These are phyloP conservation scores for Penicillium simplicissimum DNA, from an alignment of 495 filamentous ascomycete genomes.

Conservation along the genomic window DNA sequence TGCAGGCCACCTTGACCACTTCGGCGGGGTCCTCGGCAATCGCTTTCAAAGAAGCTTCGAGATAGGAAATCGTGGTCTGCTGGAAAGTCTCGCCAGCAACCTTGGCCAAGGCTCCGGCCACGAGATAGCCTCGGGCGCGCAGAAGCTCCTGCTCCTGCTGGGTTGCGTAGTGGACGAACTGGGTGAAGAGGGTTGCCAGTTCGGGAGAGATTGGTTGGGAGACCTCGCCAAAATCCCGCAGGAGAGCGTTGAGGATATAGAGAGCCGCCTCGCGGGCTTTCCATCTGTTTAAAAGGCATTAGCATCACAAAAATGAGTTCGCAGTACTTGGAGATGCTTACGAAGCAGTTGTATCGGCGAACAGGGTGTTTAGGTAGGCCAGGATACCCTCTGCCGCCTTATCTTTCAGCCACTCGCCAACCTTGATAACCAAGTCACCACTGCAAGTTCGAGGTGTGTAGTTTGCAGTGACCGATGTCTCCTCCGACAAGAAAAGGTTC, in stretches of 20 bases:
- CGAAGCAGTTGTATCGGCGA: slow-evolving; percentile 50
- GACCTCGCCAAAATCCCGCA: slow-evolving; percentile 78
- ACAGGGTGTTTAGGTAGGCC: slow-evolving; percentile 68
- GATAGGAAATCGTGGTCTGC: slow-evolving; percentile 58
- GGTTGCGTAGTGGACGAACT: slow-evolving; percentile 77
- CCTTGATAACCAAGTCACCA: slow-evolving; percentile 85
- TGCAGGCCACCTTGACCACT: slow-evolving; percentile 86
- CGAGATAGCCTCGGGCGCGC: slow-evolving; percentile 79
- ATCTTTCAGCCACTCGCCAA: slow-evolving; percentile 83
- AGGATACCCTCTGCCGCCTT: slow-evolving; percentile 72
- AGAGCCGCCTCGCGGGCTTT: slow-evolving; percentile 75
- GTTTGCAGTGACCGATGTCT: slow-evolving; percentile 93
- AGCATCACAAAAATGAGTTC: not conserved
- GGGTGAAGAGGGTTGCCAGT: slow-evolving; percentile 68
- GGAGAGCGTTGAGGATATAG: slow-evolving; percentile 75
- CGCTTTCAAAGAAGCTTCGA: slow-evolving; percentile 73
- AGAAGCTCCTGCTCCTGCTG: slow-evolving; percentile 68
- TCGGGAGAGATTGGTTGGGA: slow-evolving; percentile 64
- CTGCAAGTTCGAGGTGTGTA: slow-evolving; percentile 92
- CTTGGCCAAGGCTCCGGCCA: slow-evolving; percentile 71
- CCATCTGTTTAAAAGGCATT: slow-evolving; percentile 42
- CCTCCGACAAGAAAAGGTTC: slow-evolving; percentile 91
- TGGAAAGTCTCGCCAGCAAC: slow-evolving; percentile 55
- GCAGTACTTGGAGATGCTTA: slow-evolving; percentile 40
- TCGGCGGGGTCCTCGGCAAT: slow-evolving; percentile 75